Evolutionary conservation across 169 alveolate species (phyloP), one percentile per base, ranked within the genome.

Genomic region (Cryptosporidium andersoni): DNA sequence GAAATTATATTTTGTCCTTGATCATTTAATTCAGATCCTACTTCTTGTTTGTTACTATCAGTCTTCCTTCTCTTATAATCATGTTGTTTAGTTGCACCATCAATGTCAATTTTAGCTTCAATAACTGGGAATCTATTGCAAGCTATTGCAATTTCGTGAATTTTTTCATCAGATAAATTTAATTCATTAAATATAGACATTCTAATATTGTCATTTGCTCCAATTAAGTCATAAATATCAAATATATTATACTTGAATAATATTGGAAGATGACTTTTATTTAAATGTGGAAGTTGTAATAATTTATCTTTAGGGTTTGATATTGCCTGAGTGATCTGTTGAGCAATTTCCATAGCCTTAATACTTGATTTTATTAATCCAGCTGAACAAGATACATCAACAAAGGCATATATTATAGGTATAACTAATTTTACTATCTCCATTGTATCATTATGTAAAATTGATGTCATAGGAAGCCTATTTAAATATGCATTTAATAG

Each of bases 271-370:
- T 65, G 48, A 36, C 45, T 52, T 53, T 47, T 62, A 37, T 64
- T 52, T 34, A 25, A 3, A 36, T 16, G 14, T 49, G 67, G 58
- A 9, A 65, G 51, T 48, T 88, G 91, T 91, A 67, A 91, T 95
- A 42, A 96, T 95, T 64, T 82, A 25, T 91, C 95, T 39, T 96
- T 93, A 1, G 92, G 92, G 51, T 93, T 92, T 90, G 95, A 91
- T 65, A 98, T 65, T 51, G 99, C 99, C 94, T 99, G 99, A 42
- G 97, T 97, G 37, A 97, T 81, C 97, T 97, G 96, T 89, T 98
- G 98, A 80, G 97, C 92, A 25, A 98, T 90, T 65, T 96, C 98
- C 99, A 98, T 97, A n/a, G 97, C 96, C 60, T 93, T 91, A 37
- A 99, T 80, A 40, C 99, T 97, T 45, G 99, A 97, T 47, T 92